Evolutionary conservation across 495 filamentous ascomycete species (phyloP), one percentile per base, ranked within the genome.

Genomic region (Trichoderma virens): DNA sequence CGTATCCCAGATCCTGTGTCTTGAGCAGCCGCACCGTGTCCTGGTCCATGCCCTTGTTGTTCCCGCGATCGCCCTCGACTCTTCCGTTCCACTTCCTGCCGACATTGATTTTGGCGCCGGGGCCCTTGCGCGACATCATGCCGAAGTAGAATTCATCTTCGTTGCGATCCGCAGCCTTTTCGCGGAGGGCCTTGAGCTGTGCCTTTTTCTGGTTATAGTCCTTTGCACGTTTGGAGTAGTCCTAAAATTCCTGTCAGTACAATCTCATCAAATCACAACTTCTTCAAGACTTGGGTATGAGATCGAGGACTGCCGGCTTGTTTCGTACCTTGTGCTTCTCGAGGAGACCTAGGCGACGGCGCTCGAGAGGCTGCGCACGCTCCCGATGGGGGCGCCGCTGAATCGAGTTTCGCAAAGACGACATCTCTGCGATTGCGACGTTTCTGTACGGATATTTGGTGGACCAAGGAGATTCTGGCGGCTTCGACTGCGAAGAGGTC

Each of bases 121-220:
- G 75, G 20, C 80, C 79, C 34, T 72, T 69, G 35, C 80, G 79
- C 60, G 78, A 82, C 74, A 95, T 83, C 94, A 98, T 98, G 28
- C 87, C 89, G 71, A 91, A 97, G 76, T 90, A 87, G 80, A 98
- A 98, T 75, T 97, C 92, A 85, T 98, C 94, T 45, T 93, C 91
- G 74, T 98, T 98, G 67, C 91, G 88, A 47, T 94, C 86, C 64
- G 84, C 81, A 27, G 88, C 93, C 76, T 96, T 97, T 65, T 88
- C 81, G 67, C 86, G 82, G 20, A 98, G 85, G 2, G 84, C 82
- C 72, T 89, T 88, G 51, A 97, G 80, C 32, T 88, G 86, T n/a
- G 79, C 78, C 72, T 95, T 89, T 73, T 98, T 98, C 68, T 76
- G 76, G 71, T 91, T 92, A 84, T 89, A 91, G 80, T 97, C 92